Evolutionary conservation across 2,329 filamentous ascomycete genomes (phyloP).

Genomic region (Phaeosphaeria sp.): DNA sequence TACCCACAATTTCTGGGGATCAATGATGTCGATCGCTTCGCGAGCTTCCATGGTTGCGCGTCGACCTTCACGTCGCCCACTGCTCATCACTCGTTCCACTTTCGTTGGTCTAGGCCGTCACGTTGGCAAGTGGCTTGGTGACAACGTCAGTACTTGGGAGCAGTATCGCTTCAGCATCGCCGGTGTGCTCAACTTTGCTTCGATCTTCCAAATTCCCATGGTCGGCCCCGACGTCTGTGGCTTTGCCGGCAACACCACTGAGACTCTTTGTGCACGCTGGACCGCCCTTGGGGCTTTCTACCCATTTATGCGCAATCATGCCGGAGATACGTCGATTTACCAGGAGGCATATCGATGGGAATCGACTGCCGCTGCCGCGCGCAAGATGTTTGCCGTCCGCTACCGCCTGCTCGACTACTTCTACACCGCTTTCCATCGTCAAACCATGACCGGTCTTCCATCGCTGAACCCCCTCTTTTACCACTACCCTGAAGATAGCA

Average conservation of each 20-base stretch:
- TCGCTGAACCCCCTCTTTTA: conserved; percentile 74
- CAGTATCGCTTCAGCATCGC: conserved; percentile 51
- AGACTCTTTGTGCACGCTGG: conserved; percentile 76
- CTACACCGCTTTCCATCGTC: conserved; percentile 72
- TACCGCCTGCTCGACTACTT: conserved; percentile 79
- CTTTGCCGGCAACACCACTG: conserved; percentile 71
- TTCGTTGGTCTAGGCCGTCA: conserved; percentile 73
- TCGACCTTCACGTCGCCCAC: conserved; percentile 67
- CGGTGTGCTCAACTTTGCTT: conserved; percentile 53
- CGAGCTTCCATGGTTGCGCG: conserved; percentile 71
- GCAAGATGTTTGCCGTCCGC: conserved; percentile 71
- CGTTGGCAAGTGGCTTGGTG: conserved; percentile 67
- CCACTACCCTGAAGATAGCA: conserved; percentile 66
- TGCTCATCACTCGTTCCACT: conserved; percentile 77
- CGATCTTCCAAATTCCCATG: conserved; percentile 56
- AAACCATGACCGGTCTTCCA: conserved; percentile 68
- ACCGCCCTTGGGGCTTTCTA: conserved; percentile 74
- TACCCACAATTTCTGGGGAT: conserved; percentile 77
- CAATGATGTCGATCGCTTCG: conserved; percentile 74
- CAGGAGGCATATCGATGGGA: conserved; percentile 66
- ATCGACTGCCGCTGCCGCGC: conserved; percentile 67
- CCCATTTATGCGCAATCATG: conserved; percentile 79
- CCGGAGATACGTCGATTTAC: conserved; percentile 57
- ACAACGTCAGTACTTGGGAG: conserved; percentile 55
- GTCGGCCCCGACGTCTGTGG: conserved; percentile 73